Evolutionary conservation across 129 eudicot species (phyloP).

Genomic region (Erigeron canadensis): DNA sequence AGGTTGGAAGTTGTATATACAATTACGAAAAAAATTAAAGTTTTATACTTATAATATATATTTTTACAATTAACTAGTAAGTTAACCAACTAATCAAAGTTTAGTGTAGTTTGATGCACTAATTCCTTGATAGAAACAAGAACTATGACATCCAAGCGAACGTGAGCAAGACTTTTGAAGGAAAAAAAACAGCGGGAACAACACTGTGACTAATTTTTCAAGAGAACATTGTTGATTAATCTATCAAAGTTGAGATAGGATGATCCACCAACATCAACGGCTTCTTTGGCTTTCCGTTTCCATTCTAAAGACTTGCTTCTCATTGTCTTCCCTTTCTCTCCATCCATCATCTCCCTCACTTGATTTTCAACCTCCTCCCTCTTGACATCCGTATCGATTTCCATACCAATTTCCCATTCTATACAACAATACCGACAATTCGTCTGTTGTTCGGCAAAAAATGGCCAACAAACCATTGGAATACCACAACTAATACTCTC

Average conservation of each 20-base stretch:
- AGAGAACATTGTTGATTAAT: slow-evolving; percentile 17
- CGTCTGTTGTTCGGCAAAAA: slow-evolving; percentile 50
- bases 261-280: slow-evolving; percentile 33
- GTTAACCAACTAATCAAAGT: too few species aligned
- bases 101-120: too few species aligned
- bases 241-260: slow-evolving; percentile 35
- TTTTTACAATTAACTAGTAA: too few species aligned
- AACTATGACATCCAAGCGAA: too few species aligned
- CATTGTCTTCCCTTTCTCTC: slow-evolving; percentile 38
- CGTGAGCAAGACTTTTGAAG: neutral
- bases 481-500: slow-evolving; percentile 42
- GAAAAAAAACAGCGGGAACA: neutral
- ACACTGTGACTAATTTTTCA: neutral
- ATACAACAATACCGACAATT: slow-evolving; percentile 37
- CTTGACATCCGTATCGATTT: slow-evolving; percentile 34
- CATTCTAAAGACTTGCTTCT: slow-evolving; percentile 30
- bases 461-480: slow-evolving; percentile 50
- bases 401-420: slow-evolving; percentile 46
- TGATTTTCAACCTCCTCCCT: slow-evolving; percentile 33
- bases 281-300: slow-evolving; percentile 37
- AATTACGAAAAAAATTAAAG: too few species aligned
- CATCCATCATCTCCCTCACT: slow-evolving; percentile 42
- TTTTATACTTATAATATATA: too few species aligned
- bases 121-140: too few species aligned
- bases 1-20: too few species aligned